Percentiles rank a stretch among this genome's conserved stretches.
phyloP scores from a whole-genome alignment of 345 rosid genomes.

The Isatis tinctoria region DNA sequence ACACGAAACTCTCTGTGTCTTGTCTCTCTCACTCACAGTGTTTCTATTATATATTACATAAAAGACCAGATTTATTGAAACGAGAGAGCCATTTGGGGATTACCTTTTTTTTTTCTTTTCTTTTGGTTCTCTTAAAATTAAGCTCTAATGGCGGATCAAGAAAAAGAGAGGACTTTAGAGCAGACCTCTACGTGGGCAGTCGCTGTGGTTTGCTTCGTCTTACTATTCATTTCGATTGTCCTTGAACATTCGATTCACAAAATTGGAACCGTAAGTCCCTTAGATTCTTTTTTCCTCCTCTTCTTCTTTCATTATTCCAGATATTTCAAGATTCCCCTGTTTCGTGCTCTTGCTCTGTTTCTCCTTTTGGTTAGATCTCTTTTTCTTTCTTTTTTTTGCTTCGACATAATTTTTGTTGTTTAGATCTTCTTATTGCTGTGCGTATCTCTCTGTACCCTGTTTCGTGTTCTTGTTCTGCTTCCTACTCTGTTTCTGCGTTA shows the following conservation, averaged over 20 bases:
- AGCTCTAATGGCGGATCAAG: constrained; percentile 21
- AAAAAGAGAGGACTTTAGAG: constrained; percentile 40
- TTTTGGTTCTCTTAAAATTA: neutral
- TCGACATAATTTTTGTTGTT: neutral
- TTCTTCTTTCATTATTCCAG: neutral
- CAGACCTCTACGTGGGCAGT: constrained; percentile 86
- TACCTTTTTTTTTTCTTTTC: neutral
- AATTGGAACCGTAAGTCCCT: constrained; percentile 27
- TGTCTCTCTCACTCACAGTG: neutral
- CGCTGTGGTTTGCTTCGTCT: constrained; percentile 65
- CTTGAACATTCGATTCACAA: constrained; percentile 53
- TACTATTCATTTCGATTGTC: constrained; percentile 50
- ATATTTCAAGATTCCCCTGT: constrained; percentile 7
- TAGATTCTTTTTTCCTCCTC: neutral
- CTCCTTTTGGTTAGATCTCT: neutral
- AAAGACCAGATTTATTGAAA: neutral
- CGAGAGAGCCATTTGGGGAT: neutral
- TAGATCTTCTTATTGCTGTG: neutral
- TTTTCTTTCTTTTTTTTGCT: neutral
- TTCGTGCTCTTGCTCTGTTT: constrained; percentile 45
- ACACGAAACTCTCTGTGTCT: neutral
- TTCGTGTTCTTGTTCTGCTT: neutral
- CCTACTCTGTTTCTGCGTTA: neutral
- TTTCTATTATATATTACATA: neutral
- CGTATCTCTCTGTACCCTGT: neutral